Base-by-base conservation (phyloP, 306 rosid genomes). In the Ormosia emarginata region DNA sequence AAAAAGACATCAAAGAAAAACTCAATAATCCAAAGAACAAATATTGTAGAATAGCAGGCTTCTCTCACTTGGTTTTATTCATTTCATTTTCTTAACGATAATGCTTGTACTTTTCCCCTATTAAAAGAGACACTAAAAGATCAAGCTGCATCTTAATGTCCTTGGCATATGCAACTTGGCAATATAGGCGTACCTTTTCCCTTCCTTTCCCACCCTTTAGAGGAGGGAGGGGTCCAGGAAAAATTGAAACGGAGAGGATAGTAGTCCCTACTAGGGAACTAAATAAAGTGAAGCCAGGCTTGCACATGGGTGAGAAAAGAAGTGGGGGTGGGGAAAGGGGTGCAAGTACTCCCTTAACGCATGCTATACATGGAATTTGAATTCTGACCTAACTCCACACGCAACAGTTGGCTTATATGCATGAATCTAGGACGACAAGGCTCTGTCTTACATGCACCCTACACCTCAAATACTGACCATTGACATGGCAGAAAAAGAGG, bases 1-100 rank as follows among this genome's bases (percentile, higher is more conserved):
- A 79, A 15, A 57, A 30, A 75, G 33, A 67, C 36, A 79, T 89
- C 81, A 88, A 10, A 75, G 64, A 78, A 78, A 8, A 50, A 67
- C 56, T 64, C 32, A 36, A 81, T 24, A 76, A 75, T 40, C 41
- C 52, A 43, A 74, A 56, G 57, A 77, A 61, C 6, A 68, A 49
- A 69, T 57, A 3, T 2, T 50, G 29, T 13, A 53, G 58, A 71
- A 39, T 68, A 41, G 47, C 70, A 71, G 67, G 47, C 36, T n/a
- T 46, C 75, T 71, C 64, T 68, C 39, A 30, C 37, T 3, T 34
- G 24, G 33, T 33, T 13, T 67, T 67, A 34, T 15, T 65, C 66
- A 2, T 72, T 55, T 55, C 6, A 14, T 9, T 72, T 81, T 41
- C 14, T 66, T 29, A 58, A 36, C 40, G 5, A 36, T 36, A 36